A percentile compares a stretch with the other conserved stretches of the same genome.
phyloP scores from a whole-genome alignment of 192 early-diverging fungal species.

The Coemansia sp. region DNA sequence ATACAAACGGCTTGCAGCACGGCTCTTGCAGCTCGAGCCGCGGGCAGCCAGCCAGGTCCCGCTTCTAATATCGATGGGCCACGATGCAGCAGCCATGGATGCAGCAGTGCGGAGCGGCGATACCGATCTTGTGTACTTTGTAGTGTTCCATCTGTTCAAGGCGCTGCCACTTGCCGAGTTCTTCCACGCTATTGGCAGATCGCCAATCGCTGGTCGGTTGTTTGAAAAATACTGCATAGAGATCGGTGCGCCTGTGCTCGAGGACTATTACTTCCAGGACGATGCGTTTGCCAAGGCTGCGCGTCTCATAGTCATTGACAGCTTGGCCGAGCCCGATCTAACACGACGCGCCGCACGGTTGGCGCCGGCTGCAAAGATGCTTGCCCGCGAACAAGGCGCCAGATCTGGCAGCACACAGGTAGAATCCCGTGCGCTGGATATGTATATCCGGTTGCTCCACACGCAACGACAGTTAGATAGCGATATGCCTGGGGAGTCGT shows the following conservation, averaged over 20 bases:
- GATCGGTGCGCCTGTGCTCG: slow-evolving; percentile 73
- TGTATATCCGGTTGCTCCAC: slow-evolving; percentile 68
- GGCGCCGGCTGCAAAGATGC: slow-evolving; percentile 69
- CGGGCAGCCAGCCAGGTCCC: slow-evolving; percentile 93
- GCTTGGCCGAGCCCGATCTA: slow-evolving; percentile 47
- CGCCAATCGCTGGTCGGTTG: slow-evolving; percentile 79
- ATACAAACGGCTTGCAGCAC: slow-evolving; percentile 71
- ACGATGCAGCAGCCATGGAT: slow-evolving; percentile 81
- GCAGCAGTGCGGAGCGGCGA: slow-evolving; percentile 95
- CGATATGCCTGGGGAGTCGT: slow-evolving; percentile 60
- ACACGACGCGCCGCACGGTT: slow-evolving; percentile 67
- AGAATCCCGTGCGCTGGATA: slow-evolving; percentile 66
- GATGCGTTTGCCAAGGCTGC: slow-evolving; percentile 69
- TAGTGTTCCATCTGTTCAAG: slow-evolving; percentile 86
- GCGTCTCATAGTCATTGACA: slow-evolving; percentile 58
- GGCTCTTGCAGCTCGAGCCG: slow-evolving; percentile 92
- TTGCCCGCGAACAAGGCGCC: slow-evolving; percentile 25
- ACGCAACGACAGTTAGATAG: slow-evolving; percentile 74
- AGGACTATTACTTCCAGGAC: slow-evolving; percentile 97
- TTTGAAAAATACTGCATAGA: slow-evolving; percentile 83
- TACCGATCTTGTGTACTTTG: slow-evolving; percentile 94
- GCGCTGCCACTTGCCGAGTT: slow-evolving; percentile 84
- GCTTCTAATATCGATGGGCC: slow-evolving; percentile 87
- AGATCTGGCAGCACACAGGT: slow-evolving; percentile 56
- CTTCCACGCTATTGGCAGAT: slow-evolving; percentile 79